A percentile compares a stretch with the other conserved stretches of the same genome.
Conservation (phyloP, 139 green algal species). For the Chlamydomonas incerta region DNA sequence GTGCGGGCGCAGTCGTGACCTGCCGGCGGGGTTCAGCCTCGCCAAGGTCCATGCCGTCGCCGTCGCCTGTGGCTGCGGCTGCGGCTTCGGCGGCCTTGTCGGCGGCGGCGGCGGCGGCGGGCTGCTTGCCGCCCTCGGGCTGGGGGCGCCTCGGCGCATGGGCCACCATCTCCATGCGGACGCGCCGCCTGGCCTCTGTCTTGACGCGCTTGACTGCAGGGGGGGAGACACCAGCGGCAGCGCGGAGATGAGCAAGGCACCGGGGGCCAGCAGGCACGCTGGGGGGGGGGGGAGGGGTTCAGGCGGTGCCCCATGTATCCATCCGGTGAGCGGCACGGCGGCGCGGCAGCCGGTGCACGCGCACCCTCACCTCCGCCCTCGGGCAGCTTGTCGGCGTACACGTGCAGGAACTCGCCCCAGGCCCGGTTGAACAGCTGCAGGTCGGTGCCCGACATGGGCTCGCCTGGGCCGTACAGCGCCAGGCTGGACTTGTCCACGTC, state of each 20-base stretch:
- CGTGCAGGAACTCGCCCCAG: conserved; percentile 25
- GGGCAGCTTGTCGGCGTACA: conserved; percentile 22
- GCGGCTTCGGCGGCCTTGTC: background rate
- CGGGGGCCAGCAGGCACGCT: too few relatives aligned
- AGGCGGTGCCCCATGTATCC: too few relatives aligned
- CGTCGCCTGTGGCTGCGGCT: background rate
- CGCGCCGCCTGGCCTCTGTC: background rate
- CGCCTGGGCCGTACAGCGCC: background rate
- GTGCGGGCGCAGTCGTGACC: too few relatives aligned
- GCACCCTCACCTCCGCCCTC: conserved; percentile 1
- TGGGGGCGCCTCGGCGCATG: too few relatives aligned
- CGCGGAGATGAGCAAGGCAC: too few relatives aligned
- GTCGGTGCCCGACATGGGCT: conserved; percentile 11
- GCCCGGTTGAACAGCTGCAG: background rate
- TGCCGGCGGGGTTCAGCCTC: too few relatives aligned
- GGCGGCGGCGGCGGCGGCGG: background rate
- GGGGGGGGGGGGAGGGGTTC: too few relatives aligned
- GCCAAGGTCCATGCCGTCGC: too few relatives aligned
- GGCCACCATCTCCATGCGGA: too few relatives aligned
- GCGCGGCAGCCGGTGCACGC: too few relatives aligned
- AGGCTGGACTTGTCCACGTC: background rate
- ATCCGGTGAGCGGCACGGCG: too few relatives aligned
- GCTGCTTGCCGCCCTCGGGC: background rate
- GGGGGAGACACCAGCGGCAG: too few relatives aligned
- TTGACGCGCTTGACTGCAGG: conserved; percentile 17